phyloP scores from a whole-genome alignment of 2,329 filamentous ascomycete species.

The Sordariomycetes sp. region DNA sequence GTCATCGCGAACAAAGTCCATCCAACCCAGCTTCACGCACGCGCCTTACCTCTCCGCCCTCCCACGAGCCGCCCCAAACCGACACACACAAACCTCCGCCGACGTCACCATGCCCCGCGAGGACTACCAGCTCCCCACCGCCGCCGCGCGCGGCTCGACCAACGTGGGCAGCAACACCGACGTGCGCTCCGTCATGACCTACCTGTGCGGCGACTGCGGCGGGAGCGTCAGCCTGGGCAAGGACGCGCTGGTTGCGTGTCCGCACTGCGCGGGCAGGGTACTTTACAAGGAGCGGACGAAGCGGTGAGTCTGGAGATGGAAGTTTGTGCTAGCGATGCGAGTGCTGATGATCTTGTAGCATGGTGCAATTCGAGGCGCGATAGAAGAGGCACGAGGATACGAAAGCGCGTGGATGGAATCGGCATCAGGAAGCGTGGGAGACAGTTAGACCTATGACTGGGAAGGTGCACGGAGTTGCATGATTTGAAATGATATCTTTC shows the following conservation, averaged over 20 bases:
- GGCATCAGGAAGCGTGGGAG: neutral
- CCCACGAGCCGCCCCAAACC: too few species aligned
- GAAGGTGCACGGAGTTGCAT: neutral
- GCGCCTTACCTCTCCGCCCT: too few species aligned
- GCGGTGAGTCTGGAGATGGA: constrained; percentile 51
- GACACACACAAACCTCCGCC: constrained; percentile 1
- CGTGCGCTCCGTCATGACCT: constrained; percentile 25
- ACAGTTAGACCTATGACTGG: neutral
- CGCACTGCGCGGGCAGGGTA: constrained; percentile 78
- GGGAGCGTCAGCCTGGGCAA: constrained; percentile 27
- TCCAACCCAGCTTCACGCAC: too few species aligned
- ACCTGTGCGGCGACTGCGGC: constrained; percentile 35
- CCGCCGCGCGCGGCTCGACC: constrained; percentile 30
- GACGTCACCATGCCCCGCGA: constrained; percentile 54
- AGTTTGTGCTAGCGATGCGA: neutral
- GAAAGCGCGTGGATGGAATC: neutral
- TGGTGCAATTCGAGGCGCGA: constrained; percentile 92
- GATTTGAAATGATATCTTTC: neutral
- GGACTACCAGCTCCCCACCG: constrained; percentile 65
- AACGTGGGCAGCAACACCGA: constrained; percentile 29
- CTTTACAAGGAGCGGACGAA: constrained; percentile 97
- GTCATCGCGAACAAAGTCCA: neutral
- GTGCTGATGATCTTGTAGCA: constrained; percentile 41
- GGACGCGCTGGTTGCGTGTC: constrained; percentile 40
- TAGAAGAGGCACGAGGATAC: constrained; percentile 2